Conservation (phyloP, 345 rosid genomes). For the Luvunga scandens region DNA sequence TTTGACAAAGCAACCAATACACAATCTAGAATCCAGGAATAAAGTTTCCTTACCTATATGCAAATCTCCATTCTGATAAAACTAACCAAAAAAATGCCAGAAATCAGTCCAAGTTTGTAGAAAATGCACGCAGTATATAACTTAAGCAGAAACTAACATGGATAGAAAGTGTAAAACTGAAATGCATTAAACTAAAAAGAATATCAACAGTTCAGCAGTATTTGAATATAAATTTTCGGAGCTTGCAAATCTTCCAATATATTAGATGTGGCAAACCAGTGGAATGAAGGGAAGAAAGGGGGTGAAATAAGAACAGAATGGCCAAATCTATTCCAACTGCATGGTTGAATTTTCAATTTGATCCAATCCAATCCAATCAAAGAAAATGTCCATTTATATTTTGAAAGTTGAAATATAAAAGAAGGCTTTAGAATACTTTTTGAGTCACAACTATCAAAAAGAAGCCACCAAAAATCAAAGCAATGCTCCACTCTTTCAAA, state of each 20-base stretch:
- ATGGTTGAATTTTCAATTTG: background rate
- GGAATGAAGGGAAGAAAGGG: background rate
- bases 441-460: background rate
- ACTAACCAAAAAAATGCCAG: slow-evolving; percentile 36
- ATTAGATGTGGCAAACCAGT: background rate
- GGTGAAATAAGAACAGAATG: background rate
- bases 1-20: slow-evolving; percentile 3
- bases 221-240: background rate
- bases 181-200: background rate
- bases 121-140: background rate
- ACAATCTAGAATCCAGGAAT: background rate
- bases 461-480: background rate
- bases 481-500: background rate
- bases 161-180: background rate
- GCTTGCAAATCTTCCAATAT: background rate
- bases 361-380: background rate
- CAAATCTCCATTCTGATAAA: slow-evolving; percentile 48
- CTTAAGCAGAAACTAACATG: background rate
- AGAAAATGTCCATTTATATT: background rate
- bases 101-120: slow-evolving; percentile 28
- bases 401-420: background rate
- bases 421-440: background rate
- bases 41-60: slow-evolving; percentile 39
- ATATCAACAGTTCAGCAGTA: background rate
- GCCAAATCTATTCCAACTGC: background rate